A percentile compares a stretch with the other conserved stretches of the same genome.
Conservation (phyloP, 495 filamentous ascomycete species). For the Penicillium alfredii region DNA sequence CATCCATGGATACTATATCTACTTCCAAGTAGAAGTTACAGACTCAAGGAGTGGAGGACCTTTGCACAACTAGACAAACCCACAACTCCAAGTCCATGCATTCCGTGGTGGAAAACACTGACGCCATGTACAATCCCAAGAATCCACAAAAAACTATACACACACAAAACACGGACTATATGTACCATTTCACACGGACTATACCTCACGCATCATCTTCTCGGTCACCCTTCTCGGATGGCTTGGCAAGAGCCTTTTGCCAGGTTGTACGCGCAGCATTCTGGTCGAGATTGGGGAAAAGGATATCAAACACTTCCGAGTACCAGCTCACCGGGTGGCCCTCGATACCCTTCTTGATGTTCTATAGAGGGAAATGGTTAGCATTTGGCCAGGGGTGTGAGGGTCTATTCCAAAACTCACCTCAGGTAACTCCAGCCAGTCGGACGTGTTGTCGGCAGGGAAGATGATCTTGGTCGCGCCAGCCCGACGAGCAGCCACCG, state of each 20-base stretch:
- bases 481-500: conserved; percentile 90
- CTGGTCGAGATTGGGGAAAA: conserved; percentile 78
- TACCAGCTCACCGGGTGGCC: conserved; percentile 91
- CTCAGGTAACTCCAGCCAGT: conserved; percentile 97
- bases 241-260: conserved; percentile 63
- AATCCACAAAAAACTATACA: conserved; percentile 1
- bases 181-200: too few relatives aligned
- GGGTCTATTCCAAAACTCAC: conserved; percentile 41
- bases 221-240: conserved; percentile 43
- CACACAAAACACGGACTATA: neutral
- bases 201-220: conserved; percentile 37
- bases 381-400: neutral
- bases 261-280: conserved; percentile 65
- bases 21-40: too few relatives aligned
- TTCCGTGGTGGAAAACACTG: conserved; percentile 9
- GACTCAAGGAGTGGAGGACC: conserved; percentile 1
- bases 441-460: conserved; percentile 85
- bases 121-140: conserved; percentile 3
- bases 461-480: conserved; percentile 95
- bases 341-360: conserved; percentile 93
- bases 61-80: too few relatives aligned
- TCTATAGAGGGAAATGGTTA: conserved; percentile 52
- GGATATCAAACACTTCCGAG: conserved; percentile 82
- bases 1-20: too few relatives aligned
- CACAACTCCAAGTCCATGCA: conserved; percentile 9